Base-by-base conservation (phyloP, 2,329 filamentous ascomycete species). In the Phyllosticta paracitricarpa region DNA sequence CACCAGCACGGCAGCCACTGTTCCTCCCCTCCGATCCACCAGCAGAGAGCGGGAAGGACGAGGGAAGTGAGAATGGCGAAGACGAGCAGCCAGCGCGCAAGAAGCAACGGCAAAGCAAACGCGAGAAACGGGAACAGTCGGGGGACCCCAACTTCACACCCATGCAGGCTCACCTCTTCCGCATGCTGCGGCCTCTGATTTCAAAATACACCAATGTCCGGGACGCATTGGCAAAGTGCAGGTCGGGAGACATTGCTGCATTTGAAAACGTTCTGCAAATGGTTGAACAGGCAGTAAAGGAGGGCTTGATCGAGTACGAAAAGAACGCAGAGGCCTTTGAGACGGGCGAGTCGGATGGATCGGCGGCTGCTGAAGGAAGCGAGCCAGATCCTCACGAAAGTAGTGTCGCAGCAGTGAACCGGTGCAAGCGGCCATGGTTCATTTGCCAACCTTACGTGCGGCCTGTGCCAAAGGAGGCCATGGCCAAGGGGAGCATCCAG, bases 111-210 rank as follows among this genome's bases (percentile, higher is more conserved):
- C 60, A 24, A 14, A 22, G 26, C 66, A 67, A 33, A 65, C 62
- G 28, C 10, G 56, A 51, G 10, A 70, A 82, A 64, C 76, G 75
- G 59, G 78, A 79, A 57, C 78, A 77, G 66, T 75, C 72, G 63
- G 75, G 77, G 63, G 81, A 82, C 25, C 79, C 82, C 3, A 97
- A 94, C 72, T 79, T 96, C 56, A 80, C 83, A 10, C 86, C 86
- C 35, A 89, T 97, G 81, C 92, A 97, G 73, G 85, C 91, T 0
- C 94, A 99, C 73, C 83, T 97, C 53, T 99, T 99, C 79, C 89
- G 96, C 72, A 82, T 99, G 26, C 82, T 97, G 24, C 84, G 93
- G 17, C 86, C 93, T 33, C 82, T 97, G 25, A 86, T 99, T 35
- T 80, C 86, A 2, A 82, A 81, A 64, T 89, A 97, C 74, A 92